A percentile compares a stretch with the other conserved stretches of the same genome.
Evolutionary conservation across 2,329 filamentous ascomycete species (phyloP).

Genomic region (Diaporthe ampelina): DNA sequence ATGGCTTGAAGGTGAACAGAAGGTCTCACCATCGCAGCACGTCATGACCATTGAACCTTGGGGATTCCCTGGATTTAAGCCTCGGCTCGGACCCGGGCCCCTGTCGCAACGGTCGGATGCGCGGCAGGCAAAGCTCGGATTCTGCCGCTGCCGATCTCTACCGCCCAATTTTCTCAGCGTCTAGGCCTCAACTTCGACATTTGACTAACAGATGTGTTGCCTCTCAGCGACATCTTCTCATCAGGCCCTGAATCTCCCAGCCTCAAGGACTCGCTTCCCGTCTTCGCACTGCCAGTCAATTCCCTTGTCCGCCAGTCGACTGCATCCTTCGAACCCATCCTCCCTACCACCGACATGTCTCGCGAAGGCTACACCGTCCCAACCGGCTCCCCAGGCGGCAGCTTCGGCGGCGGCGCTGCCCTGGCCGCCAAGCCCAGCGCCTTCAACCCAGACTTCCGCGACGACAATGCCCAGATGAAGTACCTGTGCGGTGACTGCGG

Average conservation of each 20-base stretch:
- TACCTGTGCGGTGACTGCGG: slow-evolving; percentile 91
- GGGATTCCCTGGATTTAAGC: slow-evolving; percentile 10
- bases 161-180: slow-evolving; percentile 42
- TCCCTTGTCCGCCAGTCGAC: not conserved
- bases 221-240: not conserved
- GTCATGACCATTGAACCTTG: slow-evolving; percentile 5
- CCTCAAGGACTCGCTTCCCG: too few relatives aligned
- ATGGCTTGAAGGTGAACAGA: not conserved
- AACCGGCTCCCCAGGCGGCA: slow-evolving; percentile 61
- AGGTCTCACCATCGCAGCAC: not conserved
- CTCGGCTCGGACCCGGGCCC: slow-evolving; percentile 36
- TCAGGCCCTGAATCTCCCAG: not conserved
- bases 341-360: slow-evolving; percentile 62
- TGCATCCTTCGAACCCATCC: not conserved
- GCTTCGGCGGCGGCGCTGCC: slow-evolving; percentile 52
- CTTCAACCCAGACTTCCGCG: slow-evolving; percentile 57
- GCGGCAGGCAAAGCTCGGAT: slow-evolving; percentile 26
- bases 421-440: slow-evolving; percentile 53
- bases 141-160: slow-evolving; percentile 40
- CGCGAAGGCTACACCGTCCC: slow-evolving; percentile 86
- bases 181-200: not conserved
- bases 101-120: slow-evolving; percentile 14
- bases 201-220: not conserved
- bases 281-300: too few relatives aligned
- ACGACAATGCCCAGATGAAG: slow-evolving; percentile 70